Conservation (phyloP, 331 rosid species). For the Quercus tomentella region DNA sequence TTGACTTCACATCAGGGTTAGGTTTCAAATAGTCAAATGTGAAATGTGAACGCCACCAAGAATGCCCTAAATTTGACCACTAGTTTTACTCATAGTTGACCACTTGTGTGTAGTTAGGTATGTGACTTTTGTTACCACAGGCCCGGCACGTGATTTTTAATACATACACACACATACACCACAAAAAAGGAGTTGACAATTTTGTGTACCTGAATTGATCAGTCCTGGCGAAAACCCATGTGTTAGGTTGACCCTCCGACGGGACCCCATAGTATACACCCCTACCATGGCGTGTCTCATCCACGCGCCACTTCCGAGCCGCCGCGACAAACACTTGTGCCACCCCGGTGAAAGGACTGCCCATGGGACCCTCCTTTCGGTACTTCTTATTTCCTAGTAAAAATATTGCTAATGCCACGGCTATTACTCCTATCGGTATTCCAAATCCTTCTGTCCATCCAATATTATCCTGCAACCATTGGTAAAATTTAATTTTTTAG, state of each 20-base stretch:
- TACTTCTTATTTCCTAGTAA: slow-evolving; percentile 44
- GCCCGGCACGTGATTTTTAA: background rate
- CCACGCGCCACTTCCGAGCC: slow-evolving; percentile 33
- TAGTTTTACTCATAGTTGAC: too few species aligned
- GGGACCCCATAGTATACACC: slow-evolving; percentile 17
- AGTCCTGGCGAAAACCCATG: slow-evolving; percentile 19
- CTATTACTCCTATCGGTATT: slow-evolving; percentile 39
- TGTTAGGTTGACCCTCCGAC: slow-evolving; percentile 2
- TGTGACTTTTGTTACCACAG: background rate
- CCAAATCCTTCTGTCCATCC: slow-evolving; percentile 61
- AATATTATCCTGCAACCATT: slow-evolving; percentile 35
- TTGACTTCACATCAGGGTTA: background rate
- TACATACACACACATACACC: background rate
- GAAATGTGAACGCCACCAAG: too few species aligned
- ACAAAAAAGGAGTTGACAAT: background rate
- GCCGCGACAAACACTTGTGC: slow-evolving; percentile 48
- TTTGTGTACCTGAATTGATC: slow-evolving; percentile 28
- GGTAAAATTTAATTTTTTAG: background rate
- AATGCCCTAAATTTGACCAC: background rate
- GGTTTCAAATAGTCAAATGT: background rate
- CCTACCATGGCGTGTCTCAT: background rate
- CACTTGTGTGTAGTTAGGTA: too few species aligned
- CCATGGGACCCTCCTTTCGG: slow-evolving; percentile 36
- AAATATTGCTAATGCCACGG: slow-evolving; percentile 36
- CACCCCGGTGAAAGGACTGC: slow-evolving; percentile 47